Evolutionary conservation across 2,329 filamentous ascomycete species (phyloP).

Genomic region (Colletotrichum sojae): DNA sequence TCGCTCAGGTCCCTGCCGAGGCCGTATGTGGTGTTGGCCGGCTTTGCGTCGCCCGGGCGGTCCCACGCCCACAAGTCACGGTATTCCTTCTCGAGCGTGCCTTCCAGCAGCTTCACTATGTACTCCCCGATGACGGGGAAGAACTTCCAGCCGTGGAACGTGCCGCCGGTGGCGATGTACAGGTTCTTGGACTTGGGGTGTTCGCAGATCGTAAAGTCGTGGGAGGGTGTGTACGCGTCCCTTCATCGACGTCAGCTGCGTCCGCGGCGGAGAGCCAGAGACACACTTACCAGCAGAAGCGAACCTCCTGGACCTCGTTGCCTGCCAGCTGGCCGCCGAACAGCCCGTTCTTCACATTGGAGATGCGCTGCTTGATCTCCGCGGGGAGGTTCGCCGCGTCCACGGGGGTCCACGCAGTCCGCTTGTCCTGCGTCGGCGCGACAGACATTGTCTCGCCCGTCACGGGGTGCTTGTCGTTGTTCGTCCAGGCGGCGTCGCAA

Average conservation of each 20-base stretch:
- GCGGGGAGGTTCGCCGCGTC: conserved; percentile 55
- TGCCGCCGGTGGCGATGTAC: conserved; percentile 73
- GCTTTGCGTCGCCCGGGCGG: conserved; percentile 56
- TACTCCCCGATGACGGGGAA: conserved; percentile 74
- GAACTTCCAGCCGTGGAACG: conserved; percentile 77
- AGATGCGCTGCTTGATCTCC: conserved; percentile 60
- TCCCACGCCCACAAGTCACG: conserved; percentile 62
- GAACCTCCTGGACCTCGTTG: conserved; percentile 57
- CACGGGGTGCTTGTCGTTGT: conserved; percentile 60
- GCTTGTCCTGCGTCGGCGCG: conserved; percentile 59
- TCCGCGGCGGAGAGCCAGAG: background rate
- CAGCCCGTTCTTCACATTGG: conserved; percentile 55
- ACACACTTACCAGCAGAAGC: conserved; percentile 61
- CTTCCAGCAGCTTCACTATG: conserved; percentile 64
- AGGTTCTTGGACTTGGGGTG: conserved; percentile 65
- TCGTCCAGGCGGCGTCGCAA: conserved; percentile 71
- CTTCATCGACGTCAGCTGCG: conserved; percentile 50
- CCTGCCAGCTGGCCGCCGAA: conserved; percentile 58
- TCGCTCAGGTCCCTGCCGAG: conserved; percentile 57
- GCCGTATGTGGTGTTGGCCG: conserved; percentile 59
- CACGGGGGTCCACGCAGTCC: conserved; percentile 58
- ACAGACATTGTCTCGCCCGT: conserved; percentile 68
- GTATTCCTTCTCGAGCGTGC: conserved; percentile 55
- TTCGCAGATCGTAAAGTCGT: conserved; percentile 73
- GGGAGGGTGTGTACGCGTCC: conserved; percentile 73